Conservation (phyloP, 768 basidiomycete species). For the Cystobasidiopsis lactophilus region DNA sequence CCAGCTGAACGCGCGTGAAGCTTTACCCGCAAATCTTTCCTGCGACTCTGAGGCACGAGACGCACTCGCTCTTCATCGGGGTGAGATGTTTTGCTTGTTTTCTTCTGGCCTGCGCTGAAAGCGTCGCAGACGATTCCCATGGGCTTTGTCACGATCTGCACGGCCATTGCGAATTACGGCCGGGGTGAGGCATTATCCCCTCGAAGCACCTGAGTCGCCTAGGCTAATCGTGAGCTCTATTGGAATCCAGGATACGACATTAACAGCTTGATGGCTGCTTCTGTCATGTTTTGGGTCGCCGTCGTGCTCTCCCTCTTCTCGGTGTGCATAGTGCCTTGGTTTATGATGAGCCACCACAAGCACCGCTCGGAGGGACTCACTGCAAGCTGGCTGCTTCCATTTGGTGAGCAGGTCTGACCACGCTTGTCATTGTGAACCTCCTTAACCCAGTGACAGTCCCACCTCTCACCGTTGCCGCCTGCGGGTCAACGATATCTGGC, state of each 20-base stretch:
- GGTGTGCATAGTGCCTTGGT: constrained; percentile 11
- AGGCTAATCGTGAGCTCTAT: background rate
- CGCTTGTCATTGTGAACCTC: no score
- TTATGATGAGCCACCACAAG: constrained; percentile 15
- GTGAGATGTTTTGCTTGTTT: background rate
- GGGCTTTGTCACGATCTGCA: constrained; percentile 19
- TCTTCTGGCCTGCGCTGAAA: background rate
- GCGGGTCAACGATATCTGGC: constrained; percentile 13
- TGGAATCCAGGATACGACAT: constrained; percentile 15
- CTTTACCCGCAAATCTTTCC: constrained; percentile 16
- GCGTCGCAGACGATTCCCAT: constrained; percentile 11
- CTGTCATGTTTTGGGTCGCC: constrained; percentile 18
- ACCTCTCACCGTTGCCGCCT: constrained; percentile 16
- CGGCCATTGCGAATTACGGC: constrained; percentile 8
- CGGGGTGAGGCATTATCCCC: background rate
- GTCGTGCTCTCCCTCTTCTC: constrained; percentile 9
- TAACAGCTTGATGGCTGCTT: constrained; percentile 4
- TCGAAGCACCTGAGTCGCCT: background rate
- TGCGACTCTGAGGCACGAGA: constrained; percentile 17
- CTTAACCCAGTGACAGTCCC: constrained; percentile 9
- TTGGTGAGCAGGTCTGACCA: constrained; percentile 3
- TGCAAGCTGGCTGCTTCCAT: constrained; percentile 19
- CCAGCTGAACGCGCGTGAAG: no score
- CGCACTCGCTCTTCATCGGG: constrained; percentile 15
- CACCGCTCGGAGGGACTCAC: constrained; percentile 16